Conservation (phyloP, 345 rosid genomes). For the Passiflora organensis region DNA sequence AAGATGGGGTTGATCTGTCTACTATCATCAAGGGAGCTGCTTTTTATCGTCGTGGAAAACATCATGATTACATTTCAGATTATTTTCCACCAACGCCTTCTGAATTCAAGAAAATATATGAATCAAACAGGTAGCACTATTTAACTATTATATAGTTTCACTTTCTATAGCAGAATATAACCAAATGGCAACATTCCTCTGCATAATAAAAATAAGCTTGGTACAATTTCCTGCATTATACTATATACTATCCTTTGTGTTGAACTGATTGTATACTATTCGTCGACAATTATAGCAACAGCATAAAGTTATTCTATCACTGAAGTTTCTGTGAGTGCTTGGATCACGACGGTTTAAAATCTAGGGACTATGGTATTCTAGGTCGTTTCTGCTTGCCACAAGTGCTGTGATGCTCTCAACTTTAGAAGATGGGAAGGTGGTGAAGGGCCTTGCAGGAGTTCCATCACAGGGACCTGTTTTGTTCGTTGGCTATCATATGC, state of each 20-base stretch:
- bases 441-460: conserved; percentile 50
- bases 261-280: no score
- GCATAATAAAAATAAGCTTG: not conserved
- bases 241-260: no score
- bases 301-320: no score
- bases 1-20: conserved; percentile 55
- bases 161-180: not conserved
- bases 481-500: conserved; percentile 52
- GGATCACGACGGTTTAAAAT: no score
- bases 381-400: conserved; percentile 9
- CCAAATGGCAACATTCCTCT: not conserved
- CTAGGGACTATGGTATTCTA: conserved; percentile 4
- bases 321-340: no score
- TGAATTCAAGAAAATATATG: conserved; percentile 35
- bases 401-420: conserved; percentile 45
- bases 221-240: not conserved
- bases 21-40: conserved; percentile 56
- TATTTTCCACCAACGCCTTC: conserved; percentile 53
- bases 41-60: conserved; percentile 53
- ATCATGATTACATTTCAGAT: conserved; percentile 45
- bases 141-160: not conserved
- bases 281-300: no score
- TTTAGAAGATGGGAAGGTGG: conserved; percentile 44
- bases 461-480: conserved; percentile 56
- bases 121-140: conserved; percentile 18